phyloP scores from a whole-genome alignment of 192 early-diverging fungal species.

The Coemansia sp. region DNA sequence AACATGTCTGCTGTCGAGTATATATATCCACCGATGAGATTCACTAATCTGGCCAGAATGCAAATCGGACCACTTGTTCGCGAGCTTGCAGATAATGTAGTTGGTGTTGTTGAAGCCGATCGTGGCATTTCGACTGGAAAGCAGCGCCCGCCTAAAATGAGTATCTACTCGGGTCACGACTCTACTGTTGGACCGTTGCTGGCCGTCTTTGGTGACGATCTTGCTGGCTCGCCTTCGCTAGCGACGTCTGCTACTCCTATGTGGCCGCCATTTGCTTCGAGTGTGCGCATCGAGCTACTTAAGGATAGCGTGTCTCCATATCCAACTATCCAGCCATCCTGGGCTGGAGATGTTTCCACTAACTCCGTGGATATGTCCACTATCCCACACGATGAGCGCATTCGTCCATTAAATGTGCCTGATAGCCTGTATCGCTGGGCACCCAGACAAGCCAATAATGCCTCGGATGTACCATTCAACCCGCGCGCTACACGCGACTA shows the following conservation, averaged over 20 bases:
- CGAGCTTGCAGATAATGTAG: conserved; percentile 35
- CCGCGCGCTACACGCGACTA: conserved; percentile 40
- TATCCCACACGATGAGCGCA: conserved; percentile 27
- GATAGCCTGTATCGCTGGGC: conserved; percentile 40
- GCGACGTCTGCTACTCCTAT: neutral
- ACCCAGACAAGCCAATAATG: neutral
- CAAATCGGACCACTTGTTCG: conserved; percentile 33
- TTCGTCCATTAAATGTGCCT: conserved; percentile 35
- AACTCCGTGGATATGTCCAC: conserved; percentile 16
- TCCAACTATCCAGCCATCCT: conserved; percentile 26
- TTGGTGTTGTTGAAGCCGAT: conserved; percentile 30
- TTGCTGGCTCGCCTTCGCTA: neutral
- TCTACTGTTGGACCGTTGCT: conserved; percentile 46
- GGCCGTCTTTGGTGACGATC: conserved; percentile 30
- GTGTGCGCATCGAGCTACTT: conserved; percentile 46
- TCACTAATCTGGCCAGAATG: conserved; percentile 28
- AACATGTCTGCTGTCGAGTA: conserved; percentile 22
- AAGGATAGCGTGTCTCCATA: conserved; percentile 33
- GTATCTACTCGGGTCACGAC: conserved; percentile 54
- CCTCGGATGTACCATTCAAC: conserved; percentile 4
- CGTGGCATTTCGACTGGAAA: conserved; percentile 9
- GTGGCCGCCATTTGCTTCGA: conserved; percentile 46
- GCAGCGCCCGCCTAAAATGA: conserved; percentile 19
- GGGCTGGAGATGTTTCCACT: conserved; percentile 34
- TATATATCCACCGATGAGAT: conserved; percentile 18